phyloP scores from a whole-genome alignment of 1,139 yeast genomes.

The Yamadazyma kanchanaburiensis region DNA sequence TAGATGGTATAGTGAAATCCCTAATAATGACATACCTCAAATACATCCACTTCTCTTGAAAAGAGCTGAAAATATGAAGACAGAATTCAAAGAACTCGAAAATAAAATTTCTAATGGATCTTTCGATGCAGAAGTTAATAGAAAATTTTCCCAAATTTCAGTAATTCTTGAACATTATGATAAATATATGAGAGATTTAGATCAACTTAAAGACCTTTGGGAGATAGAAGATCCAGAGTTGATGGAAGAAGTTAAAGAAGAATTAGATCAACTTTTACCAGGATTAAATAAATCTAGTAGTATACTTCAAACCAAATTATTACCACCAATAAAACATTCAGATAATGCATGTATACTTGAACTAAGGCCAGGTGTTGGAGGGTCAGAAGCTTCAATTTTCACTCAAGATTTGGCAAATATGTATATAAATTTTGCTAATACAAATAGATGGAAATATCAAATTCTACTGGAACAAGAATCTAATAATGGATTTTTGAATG shows the following conservation, averaged over 20 bases:
- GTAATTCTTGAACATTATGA: slow-evolving; percentile 50
- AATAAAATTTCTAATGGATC: slow-evolving; percentile 40
- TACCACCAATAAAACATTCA: slow-evolving; percentile 76
- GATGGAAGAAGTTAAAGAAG: slow-evolving; percentile 22
- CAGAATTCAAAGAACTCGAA: slow-evolving; percentile 51
- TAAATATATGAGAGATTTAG: slow-evolving; percentile 40
- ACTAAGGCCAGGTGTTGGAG: slow-evolving; percentile 94
- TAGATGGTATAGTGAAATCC: slow-evolving; percentile 3
- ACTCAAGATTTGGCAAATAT: slow-evolving; percentile 75
- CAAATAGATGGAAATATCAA: slow-evolving; percentile 63
- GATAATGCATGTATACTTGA: slow-evolving; percentile 81
- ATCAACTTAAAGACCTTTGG: slow-evolving; percentile 32
- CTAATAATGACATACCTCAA: slow-evolving; percentile 12
- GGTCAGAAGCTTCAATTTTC: slow-evolving; percentile 87
- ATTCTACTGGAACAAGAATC: slow-evolving; percentile 63
- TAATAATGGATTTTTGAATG: slow-evolving; percentile 59
- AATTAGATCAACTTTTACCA: slow-evolving; percentile 32
- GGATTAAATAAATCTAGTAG: slow-evolving; percentile 32
- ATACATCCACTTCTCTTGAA: slow-evolving; percentile 62
- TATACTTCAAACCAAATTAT: slow-evolving; percentile 52
- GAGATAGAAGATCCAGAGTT: slow-evolving; percentile 27
- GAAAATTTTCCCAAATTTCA: slow-evolving; percentile 53
- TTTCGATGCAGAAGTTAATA: slow-evolving; percentile 56
- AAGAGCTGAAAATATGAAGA: slow-evolving; percentile 53
- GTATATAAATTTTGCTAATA: slow-evolving; percentile 72